Percentiles rank a stretch among this genome's conserved stretches.
phyloP scores from a whole-genome alignment of 2,329 filamentous ascomycete genomes.

The Magnaporthiopsis rhizophila region DNA sequence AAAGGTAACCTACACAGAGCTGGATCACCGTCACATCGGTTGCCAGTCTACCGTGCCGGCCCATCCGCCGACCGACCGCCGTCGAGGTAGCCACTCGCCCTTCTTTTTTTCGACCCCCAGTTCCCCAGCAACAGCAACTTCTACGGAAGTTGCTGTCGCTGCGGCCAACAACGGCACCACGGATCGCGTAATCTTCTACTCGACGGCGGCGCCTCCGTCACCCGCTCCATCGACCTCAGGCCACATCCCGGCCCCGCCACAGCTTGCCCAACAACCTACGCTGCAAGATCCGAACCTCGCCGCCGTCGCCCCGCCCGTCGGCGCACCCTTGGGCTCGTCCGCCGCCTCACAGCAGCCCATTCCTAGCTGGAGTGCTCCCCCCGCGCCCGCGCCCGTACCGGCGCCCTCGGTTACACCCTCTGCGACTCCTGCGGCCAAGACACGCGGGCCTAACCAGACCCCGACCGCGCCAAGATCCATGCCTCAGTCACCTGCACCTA shows the following conservation, averaged over 20 bases:
- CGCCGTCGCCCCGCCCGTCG: constrained; percentile 2
- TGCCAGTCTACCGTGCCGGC: not conserved
- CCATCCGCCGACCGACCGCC: not conserved
- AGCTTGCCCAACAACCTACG: constrained; percentile 4
- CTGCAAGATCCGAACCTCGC: constrained; percentile 7
- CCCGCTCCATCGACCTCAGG: constrained; percentile 7
- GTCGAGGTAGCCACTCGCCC: not conserved
- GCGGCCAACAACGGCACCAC: constrained; percentile 8
- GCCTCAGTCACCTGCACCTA: constrained; percentile 34
- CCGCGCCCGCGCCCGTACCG: constrained; percentile 13
- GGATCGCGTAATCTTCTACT: constrained; percentile 9
- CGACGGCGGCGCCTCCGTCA: constrained; percentile 7
- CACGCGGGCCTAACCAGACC: constrained; percentile 13
- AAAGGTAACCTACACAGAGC: not conserved
- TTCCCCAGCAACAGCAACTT: constrained; percentile 6
- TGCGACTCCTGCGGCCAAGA: constrained; percentile 4
- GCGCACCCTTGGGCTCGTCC: constrained; percentile 4
- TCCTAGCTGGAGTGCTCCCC: constrained; percentile 16
- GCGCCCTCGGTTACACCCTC: constrained; percentile 10
- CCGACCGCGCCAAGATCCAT: constrained; percentile 14
- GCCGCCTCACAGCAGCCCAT: constrained; percentile 16
- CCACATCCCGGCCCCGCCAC: constrained; percentile 6
- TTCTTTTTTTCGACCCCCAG: not conserved
- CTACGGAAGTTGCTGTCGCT: constrained; percentile 7
- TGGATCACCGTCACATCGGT: not conserved